Base-by-base conservation (phyloP, 805 yeast genomes). In the Zygosaccharomyces bailii region DNA sequence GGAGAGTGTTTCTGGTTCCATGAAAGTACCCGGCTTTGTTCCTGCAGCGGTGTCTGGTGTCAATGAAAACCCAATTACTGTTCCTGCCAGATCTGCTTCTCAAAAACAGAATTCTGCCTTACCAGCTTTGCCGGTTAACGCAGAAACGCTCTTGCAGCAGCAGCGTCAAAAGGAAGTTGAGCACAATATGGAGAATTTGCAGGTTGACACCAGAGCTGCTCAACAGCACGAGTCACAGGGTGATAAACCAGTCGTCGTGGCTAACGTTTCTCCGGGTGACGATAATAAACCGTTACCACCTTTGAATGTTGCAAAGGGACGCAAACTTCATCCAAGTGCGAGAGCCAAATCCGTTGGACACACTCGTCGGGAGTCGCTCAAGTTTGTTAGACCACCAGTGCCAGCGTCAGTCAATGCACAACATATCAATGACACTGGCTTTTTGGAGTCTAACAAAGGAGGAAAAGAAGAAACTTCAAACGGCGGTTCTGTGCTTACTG, bases 261-360 rank as follows among this genome's bases (percentile, higher is more conserved):
- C 42, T 16, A 45, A 37, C 17, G 14, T 33, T 30, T 24, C 37
- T 6, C 29, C 46, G 34, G 43, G 33, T 14, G 60, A 54, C 32
- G 60, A 52, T 30, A 52, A 50, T 30, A 52, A 50, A 31, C 60
- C 60, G 10, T 39, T 61, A 14, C 60, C 61, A 14, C 56, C 49
- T 19, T 45, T 48, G 13, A 52, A 48, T 35, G 44, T 57, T 1
- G 55, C 60, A 5, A 59, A 57, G 19, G 64, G 65, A 6, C 62
- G 66, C 29, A 70, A 64, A 50, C 63, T 59, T 46, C 96, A 86
- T 63, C 95, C 96, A 29, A 79, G 88, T 10, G 95, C 95, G 0
- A 77, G 96, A 56, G 95, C 95, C 2, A 87, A 85, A 60, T 84
- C 95, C 16, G 80, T 86, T 39, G 69, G 69, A 5, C 91, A 86